Evolutionary conservation across 2,329 filamentous ascomycete species (phyloP).

Genomic region (Fusarium equiseti): DNA sequence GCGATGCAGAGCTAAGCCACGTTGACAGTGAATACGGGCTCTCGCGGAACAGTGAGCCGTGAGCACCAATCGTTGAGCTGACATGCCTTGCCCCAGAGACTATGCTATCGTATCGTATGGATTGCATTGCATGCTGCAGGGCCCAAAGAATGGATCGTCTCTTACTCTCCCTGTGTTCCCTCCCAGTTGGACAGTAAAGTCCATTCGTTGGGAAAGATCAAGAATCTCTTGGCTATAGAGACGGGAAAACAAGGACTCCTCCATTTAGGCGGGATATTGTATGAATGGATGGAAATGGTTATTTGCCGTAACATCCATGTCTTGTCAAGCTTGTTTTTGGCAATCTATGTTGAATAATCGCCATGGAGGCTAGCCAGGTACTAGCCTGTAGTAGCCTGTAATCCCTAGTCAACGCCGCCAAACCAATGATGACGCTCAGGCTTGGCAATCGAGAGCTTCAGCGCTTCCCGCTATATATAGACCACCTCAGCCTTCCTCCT

Average conservation of each 20-base stretch:
- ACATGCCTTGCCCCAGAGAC: constrained; percentile 28
- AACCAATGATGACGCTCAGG: constrained; percentile 25
- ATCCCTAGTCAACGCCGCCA: constrained; percentile 23
- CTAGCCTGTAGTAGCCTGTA: neutral
- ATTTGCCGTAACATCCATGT: neutral
- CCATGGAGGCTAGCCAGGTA: neutral
- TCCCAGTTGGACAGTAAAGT: constrained; percentile 5
- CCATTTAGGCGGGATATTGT: neutral
- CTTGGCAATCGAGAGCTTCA: constrained; percentile 19
- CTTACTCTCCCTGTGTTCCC: constrained; percentile 3
- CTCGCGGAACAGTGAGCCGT: constrained; percentile 18
- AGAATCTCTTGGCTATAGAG: constrained; percentile 32
- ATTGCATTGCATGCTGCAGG: constrained; percentile 16
- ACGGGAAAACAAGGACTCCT: constrained; percentile 10
- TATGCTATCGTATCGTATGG: neutral
- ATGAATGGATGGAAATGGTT: neutral
- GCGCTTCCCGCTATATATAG: constrained; percentile 37
- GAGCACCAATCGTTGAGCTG: constrained; percentile 32
- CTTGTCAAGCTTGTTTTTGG: constrained; percentile 5
- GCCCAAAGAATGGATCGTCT: constrained; percentile 19
- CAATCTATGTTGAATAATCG: constrained; percentile 17
- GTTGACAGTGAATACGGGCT: constrained; percentile 42
- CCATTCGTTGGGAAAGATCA: constrained; percentile 28
- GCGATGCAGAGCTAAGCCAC: constrained; percentile 26
- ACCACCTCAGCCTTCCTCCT: constrained; percentile 19